Conservation (phyloP, 1,284 basidiomycete genomes). For the Papiliotrema flavescens region DNA sequence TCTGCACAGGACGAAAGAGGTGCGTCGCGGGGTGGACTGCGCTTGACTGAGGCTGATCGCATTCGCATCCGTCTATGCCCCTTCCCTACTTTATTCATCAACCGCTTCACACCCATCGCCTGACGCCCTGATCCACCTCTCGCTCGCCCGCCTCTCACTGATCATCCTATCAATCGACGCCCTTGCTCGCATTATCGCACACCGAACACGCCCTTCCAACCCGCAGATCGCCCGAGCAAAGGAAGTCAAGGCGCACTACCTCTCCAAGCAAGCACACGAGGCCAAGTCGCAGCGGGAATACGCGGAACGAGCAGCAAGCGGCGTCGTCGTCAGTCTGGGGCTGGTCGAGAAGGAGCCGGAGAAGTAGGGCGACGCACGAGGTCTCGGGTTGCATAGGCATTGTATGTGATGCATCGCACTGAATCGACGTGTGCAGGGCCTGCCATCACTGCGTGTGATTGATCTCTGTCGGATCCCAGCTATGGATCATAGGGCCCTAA, state of each 20-base stretch:
- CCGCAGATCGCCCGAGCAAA: constrained; percentile 68
- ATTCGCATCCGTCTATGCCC: neutral
- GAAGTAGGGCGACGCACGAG: neutral
- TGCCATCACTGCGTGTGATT: too few species aligned
- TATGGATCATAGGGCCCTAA: constrained; percentile 22
- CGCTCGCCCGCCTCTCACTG: too few species aligned
- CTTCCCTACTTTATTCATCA: neutral
- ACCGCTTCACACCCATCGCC: neutral
- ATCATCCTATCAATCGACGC: too few species aligned
- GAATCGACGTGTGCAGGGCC: neutral
- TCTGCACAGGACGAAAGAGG: constrained; percentile 87
- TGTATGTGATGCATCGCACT: neutral
- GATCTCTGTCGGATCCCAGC: too few species aligned
- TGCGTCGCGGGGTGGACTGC: constrained; percentile 40
- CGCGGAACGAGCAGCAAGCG: constrained; percentile 68
- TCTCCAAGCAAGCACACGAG: constrained; percentile 63
- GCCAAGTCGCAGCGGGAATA: constrained; percentile 66
- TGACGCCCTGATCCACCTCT: too few species aligned
- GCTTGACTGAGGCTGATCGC: neutral
- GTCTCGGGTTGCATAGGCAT: constrained; percentile 27
- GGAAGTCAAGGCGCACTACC: constrained; percentile 67
- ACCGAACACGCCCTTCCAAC: neutral
- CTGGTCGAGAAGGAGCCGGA: constrained; percentile 58
- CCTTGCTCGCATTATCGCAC: neutral
- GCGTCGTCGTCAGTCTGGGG: constrained; percentile 68